phyloP scores from a whole-genome alignment of 2,329 filamentous ascomycete genomes.

The Celoporthe dispersa region DNA sequence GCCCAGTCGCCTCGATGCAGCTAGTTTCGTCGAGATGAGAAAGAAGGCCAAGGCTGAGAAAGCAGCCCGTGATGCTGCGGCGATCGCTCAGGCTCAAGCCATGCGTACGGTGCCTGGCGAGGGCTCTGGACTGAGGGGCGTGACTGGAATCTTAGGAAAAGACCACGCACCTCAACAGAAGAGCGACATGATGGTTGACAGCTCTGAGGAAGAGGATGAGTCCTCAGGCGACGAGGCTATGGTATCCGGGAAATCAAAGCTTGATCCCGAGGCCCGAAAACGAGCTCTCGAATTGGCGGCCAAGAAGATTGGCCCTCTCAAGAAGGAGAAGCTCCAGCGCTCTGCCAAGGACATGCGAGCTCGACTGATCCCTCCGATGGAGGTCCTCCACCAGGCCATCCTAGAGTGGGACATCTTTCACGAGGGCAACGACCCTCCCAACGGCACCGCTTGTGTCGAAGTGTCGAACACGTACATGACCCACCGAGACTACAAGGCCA shows the following conservation, averaged over 20 bases:
- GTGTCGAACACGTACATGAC: conserved; percentile 80
- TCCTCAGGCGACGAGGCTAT: conserved; percentile 59
- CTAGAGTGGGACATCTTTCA: conserved; percentile 96
- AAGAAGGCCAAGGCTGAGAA: conserved; percentile 76
- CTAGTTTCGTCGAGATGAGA: conserved; percentile 68
- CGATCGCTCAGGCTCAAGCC: conserved; percentile 71
- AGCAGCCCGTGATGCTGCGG: conserved; percentile 71
- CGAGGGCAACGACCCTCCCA: conserved; percentile 82
- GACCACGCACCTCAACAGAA: conserved; percentile 75
- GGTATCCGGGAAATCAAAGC: conserved; percentile 45
- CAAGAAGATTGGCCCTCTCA: conserved; percentile 72
- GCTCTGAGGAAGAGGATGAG: conserved; percentile 75
- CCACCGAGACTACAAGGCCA: conserved; percentile 80
- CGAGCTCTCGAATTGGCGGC: conserved; percentile 50
- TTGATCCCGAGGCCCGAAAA: conserved; percentile 28
- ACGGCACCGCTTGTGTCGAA: conserved; percentile 70
- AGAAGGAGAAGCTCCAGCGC: conserved; percentile 79
- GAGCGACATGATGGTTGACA: conserved; percentile 89
- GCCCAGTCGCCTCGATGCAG: conserved; percentile 41
- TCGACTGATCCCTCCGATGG: conserved; percentile 86
- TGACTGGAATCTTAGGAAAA: conserved; percentile 74
- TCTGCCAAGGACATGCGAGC: conserved; percentile 94
- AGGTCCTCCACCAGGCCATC: conserved; percentile 81
- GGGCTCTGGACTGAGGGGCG: conserved; percentile 75
- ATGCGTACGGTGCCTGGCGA: conserved; percentile 63